Base-by-base conservation (phyloP, 306 rosid species). In the Parietaria judaica region DNA sequence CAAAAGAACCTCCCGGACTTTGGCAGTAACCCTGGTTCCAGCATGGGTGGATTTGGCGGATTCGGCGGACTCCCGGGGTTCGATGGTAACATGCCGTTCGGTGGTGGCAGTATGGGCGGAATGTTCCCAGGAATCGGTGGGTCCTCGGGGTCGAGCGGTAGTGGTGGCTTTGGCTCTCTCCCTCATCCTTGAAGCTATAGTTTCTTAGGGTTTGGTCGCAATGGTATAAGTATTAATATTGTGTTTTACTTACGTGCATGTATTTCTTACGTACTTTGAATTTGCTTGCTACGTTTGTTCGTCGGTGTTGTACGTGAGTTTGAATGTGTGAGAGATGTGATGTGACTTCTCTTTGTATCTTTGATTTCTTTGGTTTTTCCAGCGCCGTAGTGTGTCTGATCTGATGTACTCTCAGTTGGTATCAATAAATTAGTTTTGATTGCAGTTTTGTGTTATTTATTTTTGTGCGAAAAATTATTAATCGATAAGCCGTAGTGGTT, bases 1-100 rank as follows among this genome's bases (percentile, higher is more conserved):
- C 45, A 35, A 38, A 57, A 57, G 61, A 57, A 11, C 46, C 36
- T 57, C 31, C 44, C 44, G 10, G 46, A 44, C 46, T 57, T 57
- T 4, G 23, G 44, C 46, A 44, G 61, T 11, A 38, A 13, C 13
- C 17, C 15, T 3, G 47, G 47, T 4, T 41, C 44, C 17, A 16
- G 60, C 6, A 35, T 55, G 36, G 60, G 60, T 14, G 60, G 60
- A 31, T 55, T 55, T 34, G 11, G 11, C 11, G 50, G 50, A 8
- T 7, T 8, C 50, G 36, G 13, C 13, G 34, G 36, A 16, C 36
- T 23, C 13, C 60, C 60, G 8, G 41, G 60, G 14, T 55, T 55
- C 11, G 60, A 38, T 8, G 60, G 60, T 35, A 23, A 23, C 31
- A 23, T 23, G 31, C 31, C 31, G 1, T 23, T 23, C 31, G 31